These are phyloP conservation scores for Hypomontagnella submonticulosa DNA, from an alignment of 495 filamentous ascomycete genomes.

Conservation along the genomic window DNA sequence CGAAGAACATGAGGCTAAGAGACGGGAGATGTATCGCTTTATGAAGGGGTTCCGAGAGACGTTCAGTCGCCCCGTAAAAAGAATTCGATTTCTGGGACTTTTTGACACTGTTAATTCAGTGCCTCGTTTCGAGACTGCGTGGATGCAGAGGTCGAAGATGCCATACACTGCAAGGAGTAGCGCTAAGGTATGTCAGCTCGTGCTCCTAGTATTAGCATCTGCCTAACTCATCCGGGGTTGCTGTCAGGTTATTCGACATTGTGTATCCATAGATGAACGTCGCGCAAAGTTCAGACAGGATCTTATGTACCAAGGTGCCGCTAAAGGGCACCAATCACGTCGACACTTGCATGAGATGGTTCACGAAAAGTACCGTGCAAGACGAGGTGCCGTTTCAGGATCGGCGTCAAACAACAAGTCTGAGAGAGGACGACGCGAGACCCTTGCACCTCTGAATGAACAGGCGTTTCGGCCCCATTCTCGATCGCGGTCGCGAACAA, in stretches of 20 bases:
- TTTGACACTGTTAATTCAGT: conserved; percentile 87
- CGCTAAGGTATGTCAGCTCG: conserved; percentile 65
- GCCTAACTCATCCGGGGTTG: conserved; percentile 61
- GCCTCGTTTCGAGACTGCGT: conserved; percentile 82
- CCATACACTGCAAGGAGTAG: conserved; percentile 84
- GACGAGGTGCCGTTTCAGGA: conserved; percentile 5
- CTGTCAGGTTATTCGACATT: conserved; percentile 68
- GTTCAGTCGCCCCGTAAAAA: conserved; percentile 79
- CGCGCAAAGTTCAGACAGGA: conserved; percentile 77
- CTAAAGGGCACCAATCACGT: conserved; percentile 51
- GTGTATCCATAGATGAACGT: conserved; percentile 82
- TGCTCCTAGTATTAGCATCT: conserved; percentile 62
- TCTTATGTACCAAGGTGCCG: conserved; percentile 69
- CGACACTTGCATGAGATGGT: conserved; percentile 53
- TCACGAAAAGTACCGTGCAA: conserved; percentile 53
- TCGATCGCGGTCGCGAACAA: conserved; percentile 42
- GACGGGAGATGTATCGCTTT: conserved; percentile 72
- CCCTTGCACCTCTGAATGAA: conserved; percentile 38
- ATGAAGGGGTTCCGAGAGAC: conserved; percentile 89
- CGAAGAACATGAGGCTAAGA: conserved; percentile 65
- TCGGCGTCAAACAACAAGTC: not conserved
- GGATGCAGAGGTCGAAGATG: conserved; percentile 85
- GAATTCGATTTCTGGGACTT: conserved; percentile 75
- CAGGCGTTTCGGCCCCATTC: conserved; percentile 44
- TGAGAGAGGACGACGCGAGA: conserved; percentile 41